These are phyloP conservation scores for Termitomyces sp. DNA, from an alignment of 768 basidiomycete species.

Conservation along the genomic window DNA sequence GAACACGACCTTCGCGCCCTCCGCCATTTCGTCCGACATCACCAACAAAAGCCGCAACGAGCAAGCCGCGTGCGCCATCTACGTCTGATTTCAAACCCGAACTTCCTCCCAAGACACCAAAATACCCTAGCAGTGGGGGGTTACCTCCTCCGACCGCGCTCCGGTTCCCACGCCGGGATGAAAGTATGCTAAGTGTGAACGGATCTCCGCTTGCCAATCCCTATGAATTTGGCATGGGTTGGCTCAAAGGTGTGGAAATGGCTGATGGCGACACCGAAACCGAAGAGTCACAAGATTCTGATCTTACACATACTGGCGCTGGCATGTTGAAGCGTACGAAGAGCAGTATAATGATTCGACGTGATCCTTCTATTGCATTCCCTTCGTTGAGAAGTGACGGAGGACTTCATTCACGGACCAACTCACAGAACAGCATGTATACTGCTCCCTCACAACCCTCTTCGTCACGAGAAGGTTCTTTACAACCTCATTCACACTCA, in stretches of 20 bases:
- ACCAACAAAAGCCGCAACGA: slow-evolving; percentile 40
- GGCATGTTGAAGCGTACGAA: slow-evolving; percentile 43
- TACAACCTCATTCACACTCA: slow-evolving; percentile 17
- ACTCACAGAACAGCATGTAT: slow-evolving; percentile 49
- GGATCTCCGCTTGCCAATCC: slow-evolving; percentile 83
- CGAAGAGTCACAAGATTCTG: slow-evolving; percentile 22
- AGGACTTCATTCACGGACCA: slow-evolving; percentile 40
- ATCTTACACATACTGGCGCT: slow-evolving; percentile 22
- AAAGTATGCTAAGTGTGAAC: slow-evolving; percentile 77
- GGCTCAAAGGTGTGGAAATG: slow-evolving; percentile 46
- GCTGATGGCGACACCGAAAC: slow-evolving; percentile 31
- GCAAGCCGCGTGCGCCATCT: slow-evolving; percentile 49
- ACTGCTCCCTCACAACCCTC: slow-evolving; percentile 32
- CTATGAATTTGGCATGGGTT: slow-evolving; percentile 59
- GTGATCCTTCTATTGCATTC: slow-evolving; percentile 47
- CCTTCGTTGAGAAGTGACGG: slow-evolving; percentile 19
- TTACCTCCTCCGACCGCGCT: slow-evolving; percentile 35
- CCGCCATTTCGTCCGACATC: slow-evolving; percentile 41
- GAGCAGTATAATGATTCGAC: slow-evolving; percentile 59
- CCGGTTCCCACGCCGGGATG: slow-evolving; percentile 68
- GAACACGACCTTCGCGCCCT: slow-evolving; percentile 27
- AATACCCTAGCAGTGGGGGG: slow-evolving; percentile 35
- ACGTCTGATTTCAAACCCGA: slow-evolving; percentile 69
- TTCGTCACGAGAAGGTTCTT: slow-evolving; percentile 40
- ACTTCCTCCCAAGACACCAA: slow-evolving; percentile 53